Base-by-base conservation (phyloP, 495 filamentous ascomycete genomes). In the Tuber melanosporum region DNA sequence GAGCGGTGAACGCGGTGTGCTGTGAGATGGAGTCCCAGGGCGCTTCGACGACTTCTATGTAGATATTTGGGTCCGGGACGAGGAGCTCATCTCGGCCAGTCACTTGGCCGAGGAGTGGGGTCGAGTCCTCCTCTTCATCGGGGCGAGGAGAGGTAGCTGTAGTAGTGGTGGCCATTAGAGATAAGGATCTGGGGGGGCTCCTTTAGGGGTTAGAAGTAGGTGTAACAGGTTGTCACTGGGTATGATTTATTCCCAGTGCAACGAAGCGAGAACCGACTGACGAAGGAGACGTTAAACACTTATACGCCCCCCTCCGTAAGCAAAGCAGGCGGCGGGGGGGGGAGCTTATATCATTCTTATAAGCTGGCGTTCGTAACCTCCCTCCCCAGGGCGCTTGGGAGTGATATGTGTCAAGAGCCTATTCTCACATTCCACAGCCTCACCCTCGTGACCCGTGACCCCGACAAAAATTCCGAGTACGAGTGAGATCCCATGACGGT, bases 41-140 rank as follows among this genome's bases (percentile, higher is more conserved):
- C 22, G 73, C 75, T 43, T 79, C 73, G 41, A 79, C 70, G 36
- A 73, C 78, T n/a, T 79, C 78, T 17, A 44, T 80, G 36, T 75
- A 79, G 44, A 79, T 76, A 66, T 80, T 71, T 0, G 46, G 73
- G 22, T 79, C 78, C 0, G 70, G 70, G 41, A 49, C 73, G 42
- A 80, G 71, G 39, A 75, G 71, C 19, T 72, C 73, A 73, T 49
- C 77, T 42, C 74, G 45, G 7, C 62, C 52, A 32, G 22, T 62
- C 20, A 80, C 66, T 10, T 47, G 45, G 39, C 57, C 70, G 19
- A 79, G 41, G 8, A 71, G 36, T 20, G 69, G 26, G 70, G 73
- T 66, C 15, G 62, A 69, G 17, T 69, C 36, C 36, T 76, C 57
- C 57, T 49, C 62, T 39, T 73, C 71, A 71, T 36, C 57, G 12